Percentiles rank a stretch among this genome's conserved stretches.
Conservation (phyloP, 768 basidiomycete genomes). For the Suillus decipiens region DNA sequence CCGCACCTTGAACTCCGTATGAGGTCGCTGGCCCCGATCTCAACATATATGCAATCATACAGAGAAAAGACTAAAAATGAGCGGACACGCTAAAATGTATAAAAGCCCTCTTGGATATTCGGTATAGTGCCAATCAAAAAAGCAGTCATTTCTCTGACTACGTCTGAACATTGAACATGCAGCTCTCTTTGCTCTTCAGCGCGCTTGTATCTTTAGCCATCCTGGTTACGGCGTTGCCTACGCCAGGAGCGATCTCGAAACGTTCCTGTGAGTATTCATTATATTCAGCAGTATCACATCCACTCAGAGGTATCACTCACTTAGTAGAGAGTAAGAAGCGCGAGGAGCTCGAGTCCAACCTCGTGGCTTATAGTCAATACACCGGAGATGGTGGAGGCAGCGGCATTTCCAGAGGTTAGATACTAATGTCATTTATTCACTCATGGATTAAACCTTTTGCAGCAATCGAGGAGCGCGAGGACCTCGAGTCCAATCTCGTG, state of each 20-base stretch:
- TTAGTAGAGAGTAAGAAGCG: neutral
- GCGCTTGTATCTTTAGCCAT: neutral
- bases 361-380: neutral
- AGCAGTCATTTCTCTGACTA: neutral
- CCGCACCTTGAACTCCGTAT: no score
- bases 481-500: no score
- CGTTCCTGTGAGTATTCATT: neutral
- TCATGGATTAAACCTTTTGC: neutral
- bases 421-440: neutral
- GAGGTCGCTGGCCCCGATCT: no score
- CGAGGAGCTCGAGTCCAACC: neutral
- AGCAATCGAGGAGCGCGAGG: neutral
- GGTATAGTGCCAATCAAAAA: neutral
- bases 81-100: neutral
- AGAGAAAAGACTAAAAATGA: neutral
- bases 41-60: no score
- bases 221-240: slow-evolving; percentile 2
- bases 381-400: neutral
- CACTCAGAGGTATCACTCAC: neutral
- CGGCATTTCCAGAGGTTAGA: neutral
- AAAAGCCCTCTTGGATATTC: neutral
- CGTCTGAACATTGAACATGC: neutral
- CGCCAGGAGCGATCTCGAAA: neutral
- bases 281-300: neutral
- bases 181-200: neutral